Evolutionary conservation across 2,329 filamentous ascomycete species (phyloP).

Genomic region (Hypoxylon sp.): DNA sequence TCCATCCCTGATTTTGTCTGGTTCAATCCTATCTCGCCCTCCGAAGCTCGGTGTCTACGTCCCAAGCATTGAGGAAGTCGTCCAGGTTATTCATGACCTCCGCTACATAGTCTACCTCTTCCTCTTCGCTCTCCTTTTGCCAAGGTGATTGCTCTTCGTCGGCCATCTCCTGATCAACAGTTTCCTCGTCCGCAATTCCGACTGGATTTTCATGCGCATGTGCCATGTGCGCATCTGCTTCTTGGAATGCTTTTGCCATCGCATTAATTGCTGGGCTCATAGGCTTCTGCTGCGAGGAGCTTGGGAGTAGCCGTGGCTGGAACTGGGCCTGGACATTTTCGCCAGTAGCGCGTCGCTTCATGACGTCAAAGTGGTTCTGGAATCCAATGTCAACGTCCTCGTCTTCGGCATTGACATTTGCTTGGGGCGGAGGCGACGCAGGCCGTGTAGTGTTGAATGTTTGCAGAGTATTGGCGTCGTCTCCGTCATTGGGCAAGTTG

Average conservation of each 20-base stretch:
- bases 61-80: conserved; percentile 62
- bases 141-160: conserved; percentile 51
- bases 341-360: conserved; percentile 57
- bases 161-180: conserved; percentile 27
- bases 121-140: conserved; percentile 48
- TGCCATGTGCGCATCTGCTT: conserved; percentile 57
- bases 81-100: conserved; percentile 63
- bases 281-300: conserved; percentile 59
- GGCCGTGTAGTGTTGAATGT: conserved; percentile 44
- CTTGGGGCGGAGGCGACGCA: conserved; percentile 63
- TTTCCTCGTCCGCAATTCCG: conserved; percentile 18
- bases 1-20: conserved; percentile 13
- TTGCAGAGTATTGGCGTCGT: conserved; percentile 27
- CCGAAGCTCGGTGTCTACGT: conserved; percentile 57
- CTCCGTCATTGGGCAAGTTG: conserved; percentile 50
- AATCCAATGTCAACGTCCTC: conserved; percentile 59
- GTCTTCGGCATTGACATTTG: conserved; percentile 53
- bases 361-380: conserved; percentile 63
- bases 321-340: conserved; percentile 33
- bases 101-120: conserved; percentile 60
- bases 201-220: conserved; percentile 33
- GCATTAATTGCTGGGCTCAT: conserved; percentile 61
- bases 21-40: conserved; percentile 48
- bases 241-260: conserved; percentile 66
- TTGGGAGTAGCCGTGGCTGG: conserved; percentile 58